Evolutionary conservation across 306 rosid species (phyloP).

Genomic region (Sindora glabra): DNA sequence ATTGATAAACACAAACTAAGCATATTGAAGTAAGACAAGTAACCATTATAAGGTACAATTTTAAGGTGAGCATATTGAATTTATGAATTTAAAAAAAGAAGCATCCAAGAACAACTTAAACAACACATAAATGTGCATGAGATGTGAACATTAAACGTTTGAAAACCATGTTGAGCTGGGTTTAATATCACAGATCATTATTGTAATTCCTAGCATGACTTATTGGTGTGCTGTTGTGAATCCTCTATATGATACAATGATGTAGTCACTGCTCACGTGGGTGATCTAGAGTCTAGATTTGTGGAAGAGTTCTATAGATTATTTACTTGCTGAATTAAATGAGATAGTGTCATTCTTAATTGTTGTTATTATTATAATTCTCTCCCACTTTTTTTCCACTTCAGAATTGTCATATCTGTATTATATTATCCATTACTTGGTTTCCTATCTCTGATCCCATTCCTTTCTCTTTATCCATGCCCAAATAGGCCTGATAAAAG

Average conservation of each 20-base stretch:
- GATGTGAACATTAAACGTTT: no score
- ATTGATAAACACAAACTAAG: no score
- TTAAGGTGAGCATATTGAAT: no score
- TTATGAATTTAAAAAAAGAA: no score
- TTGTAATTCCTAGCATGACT: not conserved
- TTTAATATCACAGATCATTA: not conserved
- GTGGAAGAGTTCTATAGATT: not conserved
- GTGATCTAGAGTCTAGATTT: not conserved
- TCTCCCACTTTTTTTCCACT: not conserved
- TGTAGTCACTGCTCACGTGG: not conserved
- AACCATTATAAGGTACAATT: no score
- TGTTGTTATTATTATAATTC: not conserved
- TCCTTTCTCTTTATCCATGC: conserved; percentile 5
- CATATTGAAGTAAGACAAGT: no score
- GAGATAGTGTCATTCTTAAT: not conserved
- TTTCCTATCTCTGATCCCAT: conserved; percentile 6
- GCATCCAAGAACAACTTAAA: no score
- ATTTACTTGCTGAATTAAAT: conserved; percentile 1
- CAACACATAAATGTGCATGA: no score
- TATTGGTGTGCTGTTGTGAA: not conserved
- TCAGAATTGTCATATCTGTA: not conserved
- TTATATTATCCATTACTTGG: not conserved
- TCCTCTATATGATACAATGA: not conserved
- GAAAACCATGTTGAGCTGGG: not conserved
- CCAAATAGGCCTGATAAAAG: conserved; percentile 70